Base-by-base conservation (phyloP, 2,329 filamentous ascomycete species). In the Phyllosticta paracitricarpa region DNA sequence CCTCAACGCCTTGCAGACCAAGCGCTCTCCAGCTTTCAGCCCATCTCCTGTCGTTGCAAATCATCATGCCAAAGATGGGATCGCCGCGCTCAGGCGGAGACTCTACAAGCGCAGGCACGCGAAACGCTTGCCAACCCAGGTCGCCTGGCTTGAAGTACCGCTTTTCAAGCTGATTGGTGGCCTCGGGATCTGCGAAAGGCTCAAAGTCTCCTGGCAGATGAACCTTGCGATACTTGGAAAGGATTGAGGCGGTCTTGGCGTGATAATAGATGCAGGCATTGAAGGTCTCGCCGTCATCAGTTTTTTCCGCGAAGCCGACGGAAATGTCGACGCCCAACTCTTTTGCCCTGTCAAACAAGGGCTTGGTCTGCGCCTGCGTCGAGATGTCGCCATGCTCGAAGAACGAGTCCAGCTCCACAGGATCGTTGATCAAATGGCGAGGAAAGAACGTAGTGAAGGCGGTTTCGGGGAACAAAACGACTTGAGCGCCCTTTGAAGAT, bases 371-470 rank as follows among this genome's bases (percentile, higher is more conserved):
- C 1, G 77, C 70, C 2, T 77, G 71, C 4, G 72, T 70, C 3
- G 70, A 66, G 19, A 78, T 62, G 40, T 76, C 73, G 53, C 71
- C 73, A 57, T 75, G 72, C 63, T 83, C 80, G 64, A 83, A 82
- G 68, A 78, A 81, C 3, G 68, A 65, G 33, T 78, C 77, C 14
- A 82, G 68, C 53, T 79, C 73, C 14, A 70, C 67, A 25, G 72
- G 68, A 61, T 79, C 75, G 5, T 73, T 68, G 61, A 82, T 75
- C 54, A 81, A 67, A 63, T 79, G 74, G 8, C 78, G 75, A 0
- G 81, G 80, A 65, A 82, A 83, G 72, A 83, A 83, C 0, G 80
- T 82, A 1, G 80, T 82, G 30, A 82, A 77, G 10, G 80, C 77
- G 25, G 77, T 74, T 66, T 83, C 81, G 1, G 80, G 81, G 63